Evolutionary conservation across 768 basidiomycete species (phyloP), one percentile per base, ranked within the genome.

Genomic region (Myochromella boudieri): DNA sequence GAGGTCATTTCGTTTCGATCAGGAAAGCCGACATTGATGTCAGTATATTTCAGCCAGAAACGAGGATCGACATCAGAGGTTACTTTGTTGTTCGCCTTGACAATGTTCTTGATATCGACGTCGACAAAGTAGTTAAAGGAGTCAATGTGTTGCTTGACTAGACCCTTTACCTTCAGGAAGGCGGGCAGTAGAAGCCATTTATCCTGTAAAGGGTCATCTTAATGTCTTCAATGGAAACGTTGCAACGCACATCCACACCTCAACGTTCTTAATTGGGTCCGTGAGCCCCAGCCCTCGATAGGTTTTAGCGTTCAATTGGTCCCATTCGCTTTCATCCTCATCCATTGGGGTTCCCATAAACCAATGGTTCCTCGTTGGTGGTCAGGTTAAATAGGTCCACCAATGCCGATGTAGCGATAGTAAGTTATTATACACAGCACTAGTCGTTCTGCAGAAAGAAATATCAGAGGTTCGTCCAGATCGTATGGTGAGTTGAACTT

Each of bases 51-150:
- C 56, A 99, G 82, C 86, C 87, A 97, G 68, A 97, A 97, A 22
- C 87, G 82, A 7, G 95, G 97, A 68, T 97, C 94, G 52, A 97
- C 91, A 58, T 99, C 97, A 14, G 94, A 97, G 3, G 91, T 94
- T 60, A 95, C 85, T 63, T 92, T 91, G 70, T 84, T 86, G 63
- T 95, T 95, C 5, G 92, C 92, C 55, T 84, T 88, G 49, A 98
- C 84, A 59, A 99, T 97, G 57, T 94, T 95, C 66, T 94, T 95
- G 63, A 99, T 89, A 62, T 98, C 97, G 33, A 89, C 85, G 58
- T 97, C 91, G 61, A 97, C 93, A 61, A 99, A 98, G 67, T 95
- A 95, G 71, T 97, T 97, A 82, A 93, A 98, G 6, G 93, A 97
- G 66, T 97, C 97, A 56, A 97, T 90, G 63, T 99, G 97, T 63